Percentiles rank a stretch among this genome's conserved stretches.
phyloP scores from a whole-genome alignment of 2,329 filamentous ascomycete genomes.

The Alternaria dauci region DNA sequence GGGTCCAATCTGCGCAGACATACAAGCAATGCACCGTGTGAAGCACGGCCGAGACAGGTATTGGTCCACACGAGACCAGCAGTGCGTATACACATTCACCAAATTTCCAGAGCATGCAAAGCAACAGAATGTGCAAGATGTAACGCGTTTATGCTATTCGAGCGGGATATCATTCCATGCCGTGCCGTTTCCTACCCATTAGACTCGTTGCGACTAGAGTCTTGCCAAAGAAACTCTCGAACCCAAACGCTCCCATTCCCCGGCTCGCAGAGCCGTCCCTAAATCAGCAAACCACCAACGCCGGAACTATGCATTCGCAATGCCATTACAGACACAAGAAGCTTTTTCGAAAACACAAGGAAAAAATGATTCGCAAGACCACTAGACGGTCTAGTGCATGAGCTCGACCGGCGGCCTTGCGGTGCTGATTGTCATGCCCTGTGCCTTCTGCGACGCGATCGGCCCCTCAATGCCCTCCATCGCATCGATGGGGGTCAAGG shows the following conservation, averaged over 20 bases:
- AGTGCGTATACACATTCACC: background rate
- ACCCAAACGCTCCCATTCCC: background rate
- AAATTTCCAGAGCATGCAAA: background rate
- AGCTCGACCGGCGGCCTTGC: slow-evolving; percentile 52
- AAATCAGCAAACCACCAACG: slow-evolving; percentile 27
- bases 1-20: background rate
- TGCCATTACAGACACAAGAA: slow-evolving; percentile 8
- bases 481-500: slow-evolving; percentile 59
- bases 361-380: slow-evolving; percentile 11
- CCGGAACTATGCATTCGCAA: slow-evolving; percentile 32
- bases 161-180: background rate
- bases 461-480: slow-evolving; percentile 49
- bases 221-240: background rate
- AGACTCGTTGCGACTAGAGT: background rate
- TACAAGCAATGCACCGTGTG: background rate
- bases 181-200: background rate
- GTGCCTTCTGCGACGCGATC: slow-evolving; percentile 45
- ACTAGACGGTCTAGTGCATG: slow-evolving; percentile 36
- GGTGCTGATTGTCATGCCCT: slow-evolving; percentile 46
- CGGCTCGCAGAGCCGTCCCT: slow-evolving; percentile 6
- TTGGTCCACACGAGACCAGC: too few species aligned
- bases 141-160: slow-evolving; percentile 8
- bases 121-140: background rate
- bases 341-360: slow-evolving; percentile 26
- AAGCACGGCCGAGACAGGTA: background rate